phyloP scores from a whole-genome alignment of 208 protist genomes.

The Kentomonas sorsogonicus region DNA sequence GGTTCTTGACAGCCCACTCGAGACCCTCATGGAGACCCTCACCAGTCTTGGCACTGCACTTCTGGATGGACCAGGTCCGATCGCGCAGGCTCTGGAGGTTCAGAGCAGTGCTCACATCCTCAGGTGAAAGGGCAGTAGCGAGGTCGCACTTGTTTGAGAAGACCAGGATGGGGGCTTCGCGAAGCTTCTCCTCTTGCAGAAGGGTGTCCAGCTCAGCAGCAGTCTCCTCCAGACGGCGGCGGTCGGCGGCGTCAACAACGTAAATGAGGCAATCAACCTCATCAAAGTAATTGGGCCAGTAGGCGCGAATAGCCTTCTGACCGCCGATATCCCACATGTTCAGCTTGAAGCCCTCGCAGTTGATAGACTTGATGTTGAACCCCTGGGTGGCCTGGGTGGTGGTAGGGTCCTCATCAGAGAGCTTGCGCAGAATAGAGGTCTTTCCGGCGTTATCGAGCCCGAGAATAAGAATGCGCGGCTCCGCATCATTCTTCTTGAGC shows the following conservation, averaged over 20 bases:
- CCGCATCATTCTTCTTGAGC: conserved; percentile 91
- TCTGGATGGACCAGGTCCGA: conserved; percentile 88
- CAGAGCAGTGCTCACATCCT: conserved; percentile 79
- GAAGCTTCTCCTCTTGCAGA: conserved; percentile 93
- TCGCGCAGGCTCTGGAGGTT: conserved; percentile 85
- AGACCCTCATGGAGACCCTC: conserved; percentile 85
- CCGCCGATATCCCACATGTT: conserved; percentile 99
- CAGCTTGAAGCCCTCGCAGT: conserved; percentile 95
- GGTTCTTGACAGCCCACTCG: conserved; percentile 84
- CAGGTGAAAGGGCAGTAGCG: conserved; percentile 75
- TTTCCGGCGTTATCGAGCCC: conserved; percentile 98
- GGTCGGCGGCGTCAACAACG: conserved; percentile 94
- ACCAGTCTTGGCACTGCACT: conserved; percentile 89
- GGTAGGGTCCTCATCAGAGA: conserved; percentile 94
- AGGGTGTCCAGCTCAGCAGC: conserved; percentile 89
- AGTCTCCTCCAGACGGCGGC: conserved; percentile 92
- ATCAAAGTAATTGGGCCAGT: conserved; percentile 98
- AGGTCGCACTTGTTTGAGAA: conserved; percentile 98
- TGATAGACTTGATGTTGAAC: conserved; percentile 98
- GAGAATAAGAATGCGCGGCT: conserved; percentile 94
- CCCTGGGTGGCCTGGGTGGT: conserved; percentile 96
- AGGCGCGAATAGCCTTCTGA: conserved; percentile 96
- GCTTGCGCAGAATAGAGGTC: conserved; percentile 95
- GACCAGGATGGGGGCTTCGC: conserved; percentile 92
- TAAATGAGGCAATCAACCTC: conserved; percentile 96